Evolutionary conservation across 2,329 filamentous ascomycete genomes (phyloP).

Genomic region (Aspergillus sergii): DNA sequence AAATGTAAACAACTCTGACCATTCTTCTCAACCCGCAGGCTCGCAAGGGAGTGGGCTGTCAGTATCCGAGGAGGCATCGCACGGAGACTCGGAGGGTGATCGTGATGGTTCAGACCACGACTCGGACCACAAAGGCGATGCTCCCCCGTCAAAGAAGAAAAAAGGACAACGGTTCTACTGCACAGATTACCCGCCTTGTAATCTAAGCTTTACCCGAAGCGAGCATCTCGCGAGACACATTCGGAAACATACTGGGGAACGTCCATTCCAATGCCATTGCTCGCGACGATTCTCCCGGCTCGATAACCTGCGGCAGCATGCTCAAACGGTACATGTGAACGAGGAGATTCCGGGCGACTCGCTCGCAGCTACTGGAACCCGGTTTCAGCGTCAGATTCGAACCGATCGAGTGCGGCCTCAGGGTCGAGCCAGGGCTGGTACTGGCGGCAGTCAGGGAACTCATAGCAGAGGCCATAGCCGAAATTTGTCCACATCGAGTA

Average conservation of each 20-base stretch:
- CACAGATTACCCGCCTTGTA: constrained; percentile 91
- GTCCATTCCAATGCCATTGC: constrained; percentile 96
- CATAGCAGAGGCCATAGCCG: constrained; percentile 76
- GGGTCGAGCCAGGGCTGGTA: constrained; percentile 74
- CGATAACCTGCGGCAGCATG: constrained; percentile 94
- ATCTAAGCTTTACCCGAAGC: constrained; percentile 90
- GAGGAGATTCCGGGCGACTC: constrained; percentile 95
- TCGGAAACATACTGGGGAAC: constrained; percentile 96
- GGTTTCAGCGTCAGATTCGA: constrained; percentile 89
- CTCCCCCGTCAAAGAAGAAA: constrained; percentile 85
- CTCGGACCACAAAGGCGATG: constrained; percentile 63
- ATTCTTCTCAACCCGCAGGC: constrained; percentile 40
- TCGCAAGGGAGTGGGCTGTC: constrained; percentile 48
- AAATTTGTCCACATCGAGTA: constrained; percentile 87
- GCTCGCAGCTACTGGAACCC: constrained; percentile 84
- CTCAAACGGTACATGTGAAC: constrained; percentile 95
- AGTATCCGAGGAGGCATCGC: constrained; percentile 67
- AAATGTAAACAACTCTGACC: constrained; percentile 39
- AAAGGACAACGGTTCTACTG: constrained; percentile 97
- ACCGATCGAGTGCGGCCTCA: constrained; percentile 80
- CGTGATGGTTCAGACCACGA: constrained; percentile 66
- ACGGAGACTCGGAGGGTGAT: constrained; percentile 74
- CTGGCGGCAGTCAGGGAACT: constrained; percentile 70
- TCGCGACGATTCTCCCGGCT: constrained; percentile 88
- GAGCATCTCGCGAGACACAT: constrained; percentile 96